Base-by-base conservation (phyloP, 441 rosid genomes). In the Jatropha podagrica region DNA sequence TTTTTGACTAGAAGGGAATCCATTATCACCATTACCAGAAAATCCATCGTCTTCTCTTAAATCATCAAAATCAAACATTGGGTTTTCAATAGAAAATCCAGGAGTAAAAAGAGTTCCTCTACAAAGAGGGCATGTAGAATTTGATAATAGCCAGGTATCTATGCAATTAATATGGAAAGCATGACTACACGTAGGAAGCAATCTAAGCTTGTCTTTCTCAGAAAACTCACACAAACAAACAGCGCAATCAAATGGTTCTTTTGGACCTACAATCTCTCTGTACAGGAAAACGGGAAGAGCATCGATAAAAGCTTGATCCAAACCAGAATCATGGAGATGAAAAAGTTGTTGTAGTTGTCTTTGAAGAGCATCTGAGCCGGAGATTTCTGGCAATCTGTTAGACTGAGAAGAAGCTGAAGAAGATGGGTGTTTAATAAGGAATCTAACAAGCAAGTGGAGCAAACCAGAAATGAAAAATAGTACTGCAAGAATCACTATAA, bases 301-400 rank as follows among this genome's bases (percentile, higher is more conserved):
- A 74, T 90, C 97, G 8, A 90, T 85, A 70, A 81, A 65, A 48
- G 92, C 78, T 42, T 90, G 97, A 80, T 85, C 95, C 26, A 92
- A 81, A 75, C 97, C 97, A 14, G 90, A 89, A 77, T 90, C 91
- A 61, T 92, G 95, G 60, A 87, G 83, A 56, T 83, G 78, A 73
- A 92, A 92, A 48, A 92, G 93, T 79, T 91, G 91, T 52, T 92
- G 96, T 14, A 91, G 88, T 85, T 91, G 96, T 72, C 91, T 83
- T 78, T 89, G 93, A 59, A 89, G 84, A 56, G 86, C 82, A 54
- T 81, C 86, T 32, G 92, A 62, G 40, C 80, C 80, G 32, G 83
- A 81, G 11, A 91, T 69, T 71, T 77, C 79, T 61, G 83, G 84
- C 77, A 71, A 75, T 70, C 91, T 75, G 44, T 80, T 82, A 71